Percentiles rank a stretch among this genome's conserved stretches.
Conservation (phyloP, 1,139 yeast genomes). For the Lodderomyces orthopsilosis region DNA sequence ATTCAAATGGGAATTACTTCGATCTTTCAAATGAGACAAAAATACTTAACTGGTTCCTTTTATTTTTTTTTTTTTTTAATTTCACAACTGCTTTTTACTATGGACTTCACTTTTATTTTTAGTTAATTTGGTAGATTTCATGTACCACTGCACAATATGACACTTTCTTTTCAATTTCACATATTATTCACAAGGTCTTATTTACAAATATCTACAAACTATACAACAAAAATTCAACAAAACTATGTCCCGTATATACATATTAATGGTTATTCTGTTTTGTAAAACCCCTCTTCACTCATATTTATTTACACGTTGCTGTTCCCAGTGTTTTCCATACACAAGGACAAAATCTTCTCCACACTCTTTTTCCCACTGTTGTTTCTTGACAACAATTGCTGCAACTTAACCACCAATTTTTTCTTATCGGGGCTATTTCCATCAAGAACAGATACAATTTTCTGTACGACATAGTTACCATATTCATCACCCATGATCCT, state of each 20-base stretch:
- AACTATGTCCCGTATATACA: no score
- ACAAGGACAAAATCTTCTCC: conserved; percentile 53
- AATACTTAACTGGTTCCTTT: background rate
- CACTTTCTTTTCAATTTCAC: no score
- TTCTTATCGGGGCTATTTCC: conserved; percentile 67
- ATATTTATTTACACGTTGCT: background rate
- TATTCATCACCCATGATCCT: conserved; percentile 97
- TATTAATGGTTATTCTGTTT: no score
- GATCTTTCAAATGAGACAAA: conserved; percentile 9
- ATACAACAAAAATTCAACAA: background rate
- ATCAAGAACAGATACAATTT: conserved; percentile 73
- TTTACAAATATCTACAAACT: background rate
- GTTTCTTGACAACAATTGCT: conserved; percentile 53
- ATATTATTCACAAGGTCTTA: background rate
- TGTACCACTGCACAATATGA: no score
- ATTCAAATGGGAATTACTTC: conserved; percentile 17
- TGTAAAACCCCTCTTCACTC: background rate
- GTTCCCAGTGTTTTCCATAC: background rate
- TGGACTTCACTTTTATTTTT: no score
- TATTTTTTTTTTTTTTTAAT: background rate
- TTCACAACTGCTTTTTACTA: no score
- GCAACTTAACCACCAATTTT: conserved; percentile 57
- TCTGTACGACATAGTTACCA: conserved; percentile 96
- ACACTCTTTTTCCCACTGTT: conserved; percentile 73
- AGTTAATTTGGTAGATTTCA: no score